These are phyloP conservation scores for Ophiocordyceps robertsii DNA, from an alignment of 2,329 filamentous ascomycete genomes.

Conservation along the genomic window DNA sequence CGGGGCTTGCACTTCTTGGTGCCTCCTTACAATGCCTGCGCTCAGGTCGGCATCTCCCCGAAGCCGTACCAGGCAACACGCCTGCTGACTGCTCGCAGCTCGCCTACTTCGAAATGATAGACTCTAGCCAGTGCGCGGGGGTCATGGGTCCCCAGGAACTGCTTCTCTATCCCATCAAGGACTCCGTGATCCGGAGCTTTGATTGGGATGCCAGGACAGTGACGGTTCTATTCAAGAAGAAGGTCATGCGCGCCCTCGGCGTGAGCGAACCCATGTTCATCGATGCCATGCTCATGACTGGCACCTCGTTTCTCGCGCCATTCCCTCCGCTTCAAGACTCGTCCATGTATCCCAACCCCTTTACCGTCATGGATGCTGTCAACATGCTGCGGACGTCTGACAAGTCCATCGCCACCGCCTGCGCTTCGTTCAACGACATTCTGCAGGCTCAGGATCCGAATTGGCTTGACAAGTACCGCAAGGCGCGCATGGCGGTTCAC, in stretches of 20 bases:
- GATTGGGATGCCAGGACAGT: conserved; percentile 60
- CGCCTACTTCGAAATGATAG: conserved; percentile 59
- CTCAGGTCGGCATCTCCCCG: conserved; percentile 49
- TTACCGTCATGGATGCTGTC: conserved; percentile 61
- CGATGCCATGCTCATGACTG: conserved; percentile 71
- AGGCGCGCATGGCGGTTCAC: conserved; percentile 70
- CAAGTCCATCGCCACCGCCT: conserved; percentile 58
- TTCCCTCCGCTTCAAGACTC: conserved; percentile 64
- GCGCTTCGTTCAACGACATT: conserved; percentile 68
- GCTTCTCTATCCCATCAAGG: conserved; percentile 72
- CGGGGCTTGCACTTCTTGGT: conserved; percentile 64
- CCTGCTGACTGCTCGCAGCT: conserved; percentile 28
- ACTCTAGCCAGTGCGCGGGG: conserved; percentile 56
- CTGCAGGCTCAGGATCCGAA: conserved; percentile 55
- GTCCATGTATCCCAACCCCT: conserved; percentile 38
- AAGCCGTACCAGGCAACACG: neutral
- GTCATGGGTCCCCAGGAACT: conserved; percentile 77
- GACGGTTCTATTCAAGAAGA: conserved; percentile 47
- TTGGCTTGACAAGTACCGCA: conserved; percentile 79
- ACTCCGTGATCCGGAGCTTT: conserved; percentile 52
- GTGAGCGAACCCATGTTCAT: conserved; percentile 61
- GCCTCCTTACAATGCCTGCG: conserved; percentile 76
- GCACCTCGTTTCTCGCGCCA: conserved; percentile 64
- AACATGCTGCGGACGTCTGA: conserved; percentile 60
- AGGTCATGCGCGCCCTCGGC: conserved; percentile 55